Base-by-base conservation (phyloP, 257 asterid genomes). In the Pogostemon cablin region DNA sequence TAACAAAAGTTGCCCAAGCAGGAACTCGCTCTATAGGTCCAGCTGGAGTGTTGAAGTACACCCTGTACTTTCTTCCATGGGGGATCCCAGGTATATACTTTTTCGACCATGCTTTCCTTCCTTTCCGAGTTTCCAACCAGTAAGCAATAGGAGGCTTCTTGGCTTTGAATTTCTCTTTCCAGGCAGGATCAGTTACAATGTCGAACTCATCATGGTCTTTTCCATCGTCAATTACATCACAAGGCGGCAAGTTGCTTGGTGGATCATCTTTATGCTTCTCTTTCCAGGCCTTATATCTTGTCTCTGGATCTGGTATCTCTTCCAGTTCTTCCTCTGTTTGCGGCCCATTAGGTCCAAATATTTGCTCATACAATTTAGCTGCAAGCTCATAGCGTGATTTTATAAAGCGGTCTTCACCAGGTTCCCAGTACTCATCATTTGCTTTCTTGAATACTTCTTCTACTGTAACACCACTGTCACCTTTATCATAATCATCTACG, bases 1-100 rank as follows among this genome's bases (percentile, higher is more conserved):
- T 76, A 54, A 93, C 99, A 60, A 87, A 91, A 57, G 95, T 89
- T 80, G 99, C 99, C 98, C 99, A 93, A 74, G 99, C 98, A 80
- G 98, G 98, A 55, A 93, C 96, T 65, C 99, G 90, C 82, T 93
- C 99, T 60, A 93, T 81, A 65, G 96, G 96, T 76, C 99, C 99
- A 65, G 72, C 71, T 52, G 98, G 93, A 78, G 99, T 93, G 78
- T 91, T 93, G 61, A 91, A 81, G 83, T 85, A 93, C 73, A 89
- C 93, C 78, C 97, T 82, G 74, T 91, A 89, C 80, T 89, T 91
- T 87, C 95, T 91, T 81, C 96, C 96, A 86, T 93, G 99, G 34
- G 96, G 97, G 37, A 93, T 79, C 61, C 90, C 91, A 61, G 96
- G 99, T 55, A 35, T 61, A 76, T 93, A 93, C 86, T 93, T 93